Evolutionary conservation across 2,329 filamentous ascomycete genomes (phyloP).

Genomic region (Orbilia javanica): DNA sequence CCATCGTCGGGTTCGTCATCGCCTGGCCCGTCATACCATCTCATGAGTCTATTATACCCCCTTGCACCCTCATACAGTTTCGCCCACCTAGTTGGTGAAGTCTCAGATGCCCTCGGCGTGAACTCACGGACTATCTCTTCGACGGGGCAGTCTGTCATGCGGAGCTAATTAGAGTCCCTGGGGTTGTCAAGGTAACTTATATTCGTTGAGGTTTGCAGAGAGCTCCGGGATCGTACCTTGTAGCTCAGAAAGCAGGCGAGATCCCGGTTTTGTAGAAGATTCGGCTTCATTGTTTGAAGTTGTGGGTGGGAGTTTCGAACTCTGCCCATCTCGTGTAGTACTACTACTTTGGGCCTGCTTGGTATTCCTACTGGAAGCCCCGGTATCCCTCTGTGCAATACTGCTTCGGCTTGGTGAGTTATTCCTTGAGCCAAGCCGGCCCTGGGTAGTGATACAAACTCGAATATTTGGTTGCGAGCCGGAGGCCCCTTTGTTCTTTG

Average conservation of each 20-base stretch:
- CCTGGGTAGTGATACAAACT: not conserved
- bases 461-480: not conserved
- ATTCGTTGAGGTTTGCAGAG: not conserved
- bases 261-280: too few relatives aligned
- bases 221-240: not conserved
- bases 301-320: too few relatives aligned
- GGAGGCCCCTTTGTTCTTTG: not conserved
- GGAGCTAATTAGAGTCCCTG: not conserved
- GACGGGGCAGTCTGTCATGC: not conserved
- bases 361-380: not conserved
- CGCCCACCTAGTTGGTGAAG: not conserved
- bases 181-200: not conserved
- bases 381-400: not conserved
- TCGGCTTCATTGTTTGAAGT: not conserved
- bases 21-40: constrained; percentile 29
- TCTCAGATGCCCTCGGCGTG: not conserved
- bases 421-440: not conserved
- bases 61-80: not conserved
- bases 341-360: not conserved
- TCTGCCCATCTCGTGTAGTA: not conserved
- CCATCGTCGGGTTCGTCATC: not conserved
- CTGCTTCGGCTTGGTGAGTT: not conserved
- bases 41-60: not conserved
- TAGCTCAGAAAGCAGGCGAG: not conserved
- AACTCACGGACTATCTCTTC: not conserved